Base-by-base conservation (phyloP, 169 alveolate genomes). In the Eimeria tenella region DNA sequence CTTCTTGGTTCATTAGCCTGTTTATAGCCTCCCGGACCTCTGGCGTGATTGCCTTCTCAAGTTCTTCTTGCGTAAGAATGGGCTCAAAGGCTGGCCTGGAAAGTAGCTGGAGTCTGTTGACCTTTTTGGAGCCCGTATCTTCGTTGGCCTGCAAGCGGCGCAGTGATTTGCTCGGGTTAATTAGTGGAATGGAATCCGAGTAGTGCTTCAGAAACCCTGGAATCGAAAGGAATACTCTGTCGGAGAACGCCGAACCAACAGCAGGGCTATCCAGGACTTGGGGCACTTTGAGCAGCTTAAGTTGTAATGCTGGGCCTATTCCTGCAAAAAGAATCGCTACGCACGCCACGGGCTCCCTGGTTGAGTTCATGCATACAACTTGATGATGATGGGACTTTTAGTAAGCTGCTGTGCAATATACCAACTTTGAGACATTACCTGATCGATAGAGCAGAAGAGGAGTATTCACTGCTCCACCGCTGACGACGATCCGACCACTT, bases 391-490 rank as follows among this genome's bases (percentile, higher is more conserved):
- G 2, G 42, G 42, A 31, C 42, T 31, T 31, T 31, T 2, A 31
- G 42, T 31, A 31, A 31, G 42, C 42, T 31, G 42, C 42, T 31
- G 42, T 31, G 42, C 42, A 31, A 31, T 31, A 31, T 31, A 31
- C 42, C 11, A 49, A 19, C 49, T 10, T 50, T n/a, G 63, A 77
- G 31, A 53, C 94, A 13, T 58, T 63, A 56, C 97, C 97, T 11
- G 97, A 95, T 53, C 94, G 86, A 60, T 93, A 95, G 55, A 95
- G 96, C 81, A 95, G 58, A 52, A 94, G 84, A 4, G 97, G 97
- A 8, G 96, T 95, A 42, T 93, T 95, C 8, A 95, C 95, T 17
- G 97, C 95, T 23, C 97, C 97, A 3, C 96, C 84, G 65, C 96
- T 94, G 42, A 95, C 93, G 13, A 95, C 84, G 31, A 95, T 93